A percentile compares a stretch with the other conserved stretches of the same genome.
Evolutionary conservation across 2,329 filamentous ascomycete species (phyloP).

Genomic region (Coniella lustricola): DNA sequence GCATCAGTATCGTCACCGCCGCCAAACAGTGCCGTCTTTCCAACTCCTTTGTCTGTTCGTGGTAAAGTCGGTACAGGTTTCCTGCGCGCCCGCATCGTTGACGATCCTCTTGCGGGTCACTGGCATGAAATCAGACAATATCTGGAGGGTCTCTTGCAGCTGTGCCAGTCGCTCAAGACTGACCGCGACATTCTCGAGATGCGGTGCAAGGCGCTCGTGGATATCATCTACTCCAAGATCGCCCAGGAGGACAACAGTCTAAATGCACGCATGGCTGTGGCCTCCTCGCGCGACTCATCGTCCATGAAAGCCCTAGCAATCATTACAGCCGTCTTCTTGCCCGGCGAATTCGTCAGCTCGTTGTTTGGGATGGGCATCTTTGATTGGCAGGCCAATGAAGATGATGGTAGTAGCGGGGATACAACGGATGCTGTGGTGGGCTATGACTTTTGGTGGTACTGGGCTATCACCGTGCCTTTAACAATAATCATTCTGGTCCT

Average conservation of each 20-base stretch:
- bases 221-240: conserved; percentile 44
- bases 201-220: conserved; percentile 38
- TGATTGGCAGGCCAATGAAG: conserved; percentile 33
- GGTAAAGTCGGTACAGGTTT: conserved; percentile 17
- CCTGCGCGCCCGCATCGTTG: conserved; percentile 14
- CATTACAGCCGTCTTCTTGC: conserved; percentile 41
- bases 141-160: conserved; percentile 34
- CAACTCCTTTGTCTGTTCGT: conserved; percentile 14
- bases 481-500: conserved; percentile 34
- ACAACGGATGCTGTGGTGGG: conserved; percentile 29
- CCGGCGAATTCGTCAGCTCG: conserved; percentile 38
- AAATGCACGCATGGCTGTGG: conserved; percentile 34
- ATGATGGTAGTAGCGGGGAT: conserved; percentile 20
- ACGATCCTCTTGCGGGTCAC: conserved; percentile 27
- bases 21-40: conserved; percentile 6
- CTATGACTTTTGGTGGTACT: conserved; percentile 39
- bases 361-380: conserved; percentile 43
- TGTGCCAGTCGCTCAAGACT: conserved; percentile 38
- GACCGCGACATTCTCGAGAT: conserved; percentile 40
- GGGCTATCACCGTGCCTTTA: conserved; percentile 36
- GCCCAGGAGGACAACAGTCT: conserved; percentile 42
- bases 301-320: conserved; percentile 42
- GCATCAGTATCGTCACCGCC: background rate
- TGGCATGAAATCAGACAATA: conserved; percentile 43
- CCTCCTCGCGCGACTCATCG: conserved; percentile 35